These are phyloP conservation scores for Fomitopsis schrenkii DNA, from an alignment of 1,284 basidiomycete species.

Conservation along the genomic window DNA sequence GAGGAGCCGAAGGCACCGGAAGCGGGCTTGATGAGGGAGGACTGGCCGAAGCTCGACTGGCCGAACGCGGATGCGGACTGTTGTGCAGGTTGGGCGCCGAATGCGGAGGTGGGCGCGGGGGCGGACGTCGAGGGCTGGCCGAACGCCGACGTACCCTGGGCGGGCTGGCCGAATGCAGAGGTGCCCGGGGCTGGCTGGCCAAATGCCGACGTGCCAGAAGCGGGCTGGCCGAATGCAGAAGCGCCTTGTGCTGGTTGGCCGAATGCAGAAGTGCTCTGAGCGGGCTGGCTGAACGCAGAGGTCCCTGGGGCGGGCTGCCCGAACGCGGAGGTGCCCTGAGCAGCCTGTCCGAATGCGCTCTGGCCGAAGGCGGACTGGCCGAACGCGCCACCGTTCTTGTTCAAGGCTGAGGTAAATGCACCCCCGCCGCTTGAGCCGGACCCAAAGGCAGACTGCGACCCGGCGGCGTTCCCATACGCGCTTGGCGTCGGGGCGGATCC, in stretches of 20 bases:
- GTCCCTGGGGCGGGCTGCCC: slow-evolving; percentile 17
- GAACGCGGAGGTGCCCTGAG: slow-evolving; percentile 22
- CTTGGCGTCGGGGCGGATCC: slow-evolving; percentile 12
- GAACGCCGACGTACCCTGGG: slow-evolving; percentile 22
- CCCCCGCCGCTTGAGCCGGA: slow-evolving; percentile 13
- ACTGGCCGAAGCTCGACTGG: slow-evolving; percentile 28
- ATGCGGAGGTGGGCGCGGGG: slow-evolving; percentile 28
- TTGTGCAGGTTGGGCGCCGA: slow-evolving; percentile 26
- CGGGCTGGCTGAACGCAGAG: slow-evolving; percentile 19
- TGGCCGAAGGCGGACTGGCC: slow-evolving; percentile 31
- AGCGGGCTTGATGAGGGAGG: slow-evolving; percentile 30
- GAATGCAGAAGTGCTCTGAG: slow-evolving; percentile 29
- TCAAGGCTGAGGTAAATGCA: slow-evolving; percentile 24
- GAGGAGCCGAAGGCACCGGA: slow-evolving; percentile 29
- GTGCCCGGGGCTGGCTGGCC: slow-evolving; percentile 20
- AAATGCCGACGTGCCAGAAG: slow-evolving; percentile 16
- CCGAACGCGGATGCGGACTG: slow-evolving; percentile 25
- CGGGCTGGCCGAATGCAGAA: slow-evolving; percentile 30
- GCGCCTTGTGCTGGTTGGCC: slow-evolving; percentile 23
- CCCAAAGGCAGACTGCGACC: slow-evolving; percentile 6
- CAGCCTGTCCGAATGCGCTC: slow-evolving; percentile 32
- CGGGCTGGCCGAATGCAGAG: slow-evolving; percentile 26
- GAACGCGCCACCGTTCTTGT: slow-evolving; percentile 37
- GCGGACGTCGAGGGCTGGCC: slow-evolving; percentile 17
- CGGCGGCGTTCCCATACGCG: background rate